Percentiles rank a stretch among this genome's conserved stretches.
Conservation (phyloP, 2,329 filamentous ascomycete species). For the Beauveria medogensis region DNA sequence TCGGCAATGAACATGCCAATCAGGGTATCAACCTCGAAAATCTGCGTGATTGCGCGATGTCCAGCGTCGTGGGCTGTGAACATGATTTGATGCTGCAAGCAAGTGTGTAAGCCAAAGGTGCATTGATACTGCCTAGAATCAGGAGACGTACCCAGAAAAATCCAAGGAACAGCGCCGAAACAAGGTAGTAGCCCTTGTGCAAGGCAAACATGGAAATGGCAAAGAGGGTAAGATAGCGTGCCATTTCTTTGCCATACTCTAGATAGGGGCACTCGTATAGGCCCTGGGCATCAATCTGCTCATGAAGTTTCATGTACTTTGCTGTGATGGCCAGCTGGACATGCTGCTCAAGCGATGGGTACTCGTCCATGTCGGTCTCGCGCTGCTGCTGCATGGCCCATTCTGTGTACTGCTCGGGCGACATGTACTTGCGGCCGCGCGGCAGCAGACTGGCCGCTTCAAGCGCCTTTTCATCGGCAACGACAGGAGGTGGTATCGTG, state of each 20-base stretch:
- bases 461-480: not conserved
- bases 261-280: slow-evolving; percentile 51
- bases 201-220: slow-evolving; percentile 37
- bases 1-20: slow-evolving; percentile 57
- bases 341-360: slow-evolving; percentile 45
- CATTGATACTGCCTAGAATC: not conserved
- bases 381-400: slow-evolving; percentile 26
- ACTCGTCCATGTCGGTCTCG: slow-evolving; percentile 28
- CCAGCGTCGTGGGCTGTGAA: slow-evolving; percentile 60
- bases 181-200: slow-evolving; percentile 44
- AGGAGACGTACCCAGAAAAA: slow-evolving; percentile 45
- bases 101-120: slow-evolving; percentile 13
- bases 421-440: slow-evolving; percentile 6
- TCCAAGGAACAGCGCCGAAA: slow-evolving; percentile 51
- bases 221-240: slow-evolving; percentile 48
- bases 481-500: not conserved
- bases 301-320: slow-evolving; percentile 50
- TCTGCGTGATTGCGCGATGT: slow-evolving; percentile 53
- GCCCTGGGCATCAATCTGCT: slow-evolving; percentile 44
- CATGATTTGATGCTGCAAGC: slow-evolving; percentile 54
- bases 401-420: slow-evolving; percentile 24
- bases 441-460: slow-evolving; percentile 2
- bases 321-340: slow-evolving; percentile 46
- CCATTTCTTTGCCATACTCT: slow-evolving; percentile 50
- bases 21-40: slow-evolving; percentile 49